Percentiles rank a stretch among this genome's conserved stretches.
These are phyloP conservation scores for Pleomassaria siparia DNA, from an alignment of 2,329 filamentous ascomycete genomes.

Conservation along the genomic window DNA sequence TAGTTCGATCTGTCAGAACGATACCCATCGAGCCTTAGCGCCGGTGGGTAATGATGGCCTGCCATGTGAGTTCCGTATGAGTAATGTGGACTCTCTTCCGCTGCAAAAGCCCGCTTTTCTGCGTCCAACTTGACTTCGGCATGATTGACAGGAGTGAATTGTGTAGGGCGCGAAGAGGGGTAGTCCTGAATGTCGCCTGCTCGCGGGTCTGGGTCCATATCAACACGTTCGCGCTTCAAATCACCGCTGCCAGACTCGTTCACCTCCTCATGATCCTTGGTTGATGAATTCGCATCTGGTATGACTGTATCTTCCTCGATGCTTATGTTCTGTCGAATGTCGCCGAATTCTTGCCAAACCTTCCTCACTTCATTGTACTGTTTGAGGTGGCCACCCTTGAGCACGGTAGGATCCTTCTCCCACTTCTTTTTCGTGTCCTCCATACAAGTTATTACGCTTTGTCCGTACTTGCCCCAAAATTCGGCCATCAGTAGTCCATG, in stretches of 20 bases:
- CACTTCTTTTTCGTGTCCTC: neutral
- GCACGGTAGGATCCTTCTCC: neutral
- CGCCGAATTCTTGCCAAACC: conserved; percentile 4
- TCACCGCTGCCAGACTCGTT: neutral
- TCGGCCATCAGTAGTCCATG: conserved; percentile 1
- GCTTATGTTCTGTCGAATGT: neutral
- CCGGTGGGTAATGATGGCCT: neutral
- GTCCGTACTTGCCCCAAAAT: neutral
- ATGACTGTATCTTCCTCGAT: neutral
- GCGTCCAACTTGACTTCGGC: neutral
- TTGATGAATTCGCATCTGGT: neutral
- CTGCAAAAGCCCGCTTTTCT: neutral
- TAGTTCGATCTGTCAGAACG: neutral
- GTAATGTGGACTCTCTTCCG: neutral
- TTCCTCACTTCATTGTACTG: conserved; percentile 2
- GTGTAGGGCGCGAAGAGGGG: too few species aligned
- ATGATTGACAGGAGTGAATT: neutral
- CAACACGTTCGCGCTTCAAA: neutral
- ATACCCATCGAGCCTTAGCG: neutral
- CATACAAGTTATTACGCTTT: too few species aligned
- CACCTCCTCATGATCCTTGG: neutral
- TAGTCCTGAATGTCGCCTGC: too few species aligned
- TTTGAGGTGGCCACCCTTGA: neutral
- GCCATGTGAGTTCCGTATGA: neutral
- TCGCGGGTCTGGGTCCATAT: neutral